phyloP scores from a whole-genome alignment of 2,329 filamentous ascomycete genomes.

The Hirsutella rhossiliensis region DNA sequence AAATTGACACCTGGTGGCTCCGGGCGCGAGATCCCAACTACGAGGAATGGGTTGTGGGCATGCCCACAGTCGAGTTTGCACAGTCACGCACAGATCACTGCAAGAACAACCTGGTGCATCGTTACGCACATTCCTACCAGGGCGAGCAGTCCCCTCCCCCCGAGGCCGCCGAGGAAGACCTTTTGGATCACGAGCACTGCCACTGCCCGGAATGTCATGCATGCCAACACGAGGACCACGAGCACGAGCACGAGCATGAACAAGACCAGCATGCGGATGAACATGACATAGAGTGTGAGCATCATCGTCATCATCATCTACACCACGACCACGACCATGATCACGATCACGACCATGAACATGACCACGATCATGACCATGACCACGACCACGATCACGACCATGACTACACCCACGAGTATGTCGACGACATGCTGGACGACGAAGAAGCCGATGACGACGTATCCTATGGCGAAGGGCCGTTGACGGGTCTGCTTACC shows the following conservation, averaged over 20 bases:
- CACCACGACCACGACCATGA: constrained; percentile 16
- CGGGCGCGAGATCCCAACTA: constrained; percentile 47
- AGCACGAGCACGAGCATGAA: constrained; percentile 10
- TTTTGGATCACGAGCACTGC: constrained; percentile 25
- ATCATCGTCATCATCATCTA: constrained; percentile 11
- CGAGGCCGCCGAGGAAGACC: constrained; percentile 24
- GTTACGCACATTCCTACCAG: constrained; percentile 35
- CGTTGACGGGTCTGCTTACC: constrained; percentile 72
- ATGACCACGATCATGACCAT: constrained; percentile 17
- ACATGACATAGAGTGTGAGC: constrained; percentile 28
- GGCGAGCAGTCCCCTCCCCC: constrained; percentile 26
- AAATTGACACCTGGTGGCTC: constrained; percentile 55
- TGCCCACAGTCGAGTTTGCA: constrained; percentile 49
- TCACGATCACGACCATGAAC: constrained; percentile 10
- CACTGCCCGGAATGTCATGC: constrained; percentile 18
- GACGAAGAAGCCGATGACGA: constrained; percentile 62
- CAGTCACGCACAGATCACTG: constrained; percentile 44
- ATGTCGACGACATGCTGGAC: constrained; percentile 46
- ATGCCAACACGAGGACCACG: constrained; percentile 12
- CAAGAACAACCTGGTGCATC: constrained; percentile 45
- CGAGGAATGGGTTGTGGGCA: constrained; percentile 43
- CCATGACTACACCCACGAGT: constrained; percentile 28
- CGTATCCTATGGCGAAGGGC: constrained; percentile 68
- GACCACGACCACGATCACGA: constrained; percentile 21
- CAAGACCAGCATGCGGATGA: constrained; percentile 27